A percentile compares a stretch with the other conserved stretches of the same genome.
phyloP scores from a whole-genome alignment of 2,329 filamentous ascomycete genomes.

The Hyphodiscus sp. region DNA sequence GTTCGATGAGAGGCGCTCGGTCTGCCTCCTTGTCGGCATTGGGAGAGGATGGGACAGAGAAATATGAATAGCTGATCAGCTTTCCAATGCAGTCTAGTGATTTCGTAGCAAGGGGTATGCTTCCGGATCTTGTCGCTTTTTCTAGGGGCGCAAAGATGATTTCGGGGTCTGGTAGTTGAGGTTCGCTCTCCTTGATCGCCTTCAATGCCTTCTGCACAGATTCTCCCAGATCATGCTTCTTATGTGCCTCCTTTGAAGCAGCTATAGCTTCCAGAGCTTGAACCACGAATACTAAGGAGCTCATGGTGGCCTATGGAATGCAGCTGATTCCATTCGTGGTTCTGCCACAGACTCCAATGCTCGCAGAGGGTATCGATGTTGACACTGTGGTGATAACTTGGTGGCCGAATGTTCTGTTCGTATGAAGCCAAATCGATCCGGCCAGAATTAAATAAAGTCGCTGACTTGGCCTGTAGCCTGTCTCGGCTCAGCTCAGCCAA shows the following conservation, averaged over 20 bases:
- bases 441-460: not conserved
- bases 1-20: constrained; percentile 78
- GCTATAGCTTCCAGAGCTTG: constrained; percentile 89
- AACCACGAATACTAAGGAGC: constrained; percentile 92
- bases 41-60: constrained; percentile 61
- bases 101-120: constrained; percentile 77
- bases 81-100: constrained; percentile 98
- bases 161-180: constrained; percentile 79
- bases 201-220: constrained; percentile 73
- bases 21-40: constrained; percentile 32
- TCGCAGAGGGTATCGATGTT: not conserved
- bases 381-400: not conserved
- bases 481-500: too few relatives aligned
- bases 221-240: constrained; percentile 77
- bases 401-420: not conserved
- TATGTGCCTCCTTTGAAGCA: constrained; percentile 82
- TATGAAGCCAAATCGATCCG: too few relatives aligned
- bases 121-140: constrained; percentile 80
- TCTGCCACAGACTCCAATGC: not conserved
- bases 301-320: constrained; percentile 54
- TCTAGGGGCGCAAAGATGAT: constrained; percentile 86
- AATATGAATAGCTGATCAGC: constrained; percentile 97
- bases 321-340: constrained; percentile 24
- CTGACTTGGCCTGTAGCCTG: not conserved
- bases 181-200: constrained; percentile 80